A percentile compares a stretch with the other conserved stretches of the same genome.
Conservation (phyloP, 192 early-diverging fungal genomes). For the Rhizophagus sp. region DNA sequence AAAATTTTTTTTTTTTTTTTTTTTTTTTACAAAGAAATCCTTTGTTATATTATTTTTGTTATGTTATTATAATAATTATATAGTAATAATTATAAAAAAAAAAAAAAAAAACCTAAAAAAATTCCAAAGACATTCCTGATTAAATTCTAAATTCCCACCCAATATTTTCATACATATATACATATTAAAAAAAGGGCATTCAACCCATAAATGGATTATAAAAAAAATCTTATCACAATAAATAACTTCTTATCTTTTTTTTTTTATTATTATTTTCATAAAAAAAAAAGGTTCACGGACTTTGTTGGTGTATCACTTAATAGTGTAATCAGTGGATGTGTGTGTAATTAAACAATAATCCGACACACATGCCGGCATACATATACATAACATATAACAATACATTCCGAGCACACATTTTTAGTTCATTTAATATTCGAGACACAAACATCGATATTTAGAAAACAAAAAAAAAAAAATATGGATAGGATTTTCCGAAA, state of each 20-base stretch:
- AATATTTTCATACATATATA: background rate
- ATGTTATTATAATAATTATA: too few species aligned
- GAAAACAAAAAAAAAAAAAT: background rate
- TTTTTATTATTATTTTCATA: background rate
- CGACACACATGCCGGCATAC: background rate
- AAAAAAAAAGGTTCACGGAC: background rate
- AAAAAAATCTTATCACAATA: background rate
- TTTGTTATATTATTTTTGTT: too few species aligned
- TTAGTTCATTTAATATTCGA: too few species aligned
- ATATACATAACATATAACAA: background rate
- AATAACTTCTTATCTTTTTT: too few species aligned
- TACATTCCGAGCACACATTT: background rate
- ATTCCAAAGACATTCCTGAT: background rate
- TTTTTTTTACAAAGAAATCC: too few species aligned
- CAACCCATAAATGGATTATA: background rate
- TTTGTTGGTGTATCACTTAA: background rate
- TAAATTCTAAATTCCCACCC: background rate
- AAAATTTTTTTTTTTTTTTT: too few species aligned
- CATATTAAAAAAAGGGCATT: background rate
- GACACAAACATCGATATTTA: background rate
- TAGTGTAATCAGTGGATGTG: too few species aligned
- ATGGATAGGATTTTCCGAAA: too few species aligned
- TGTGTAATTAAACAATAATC: background rate
- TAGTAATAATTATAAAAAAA: too few species aligned
- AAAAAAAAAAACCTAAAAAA: too few species aligned